Base-by-base conservation (phyloP, 805 yeast genomes). In the Metschnikowia corniflorae region DNA sequence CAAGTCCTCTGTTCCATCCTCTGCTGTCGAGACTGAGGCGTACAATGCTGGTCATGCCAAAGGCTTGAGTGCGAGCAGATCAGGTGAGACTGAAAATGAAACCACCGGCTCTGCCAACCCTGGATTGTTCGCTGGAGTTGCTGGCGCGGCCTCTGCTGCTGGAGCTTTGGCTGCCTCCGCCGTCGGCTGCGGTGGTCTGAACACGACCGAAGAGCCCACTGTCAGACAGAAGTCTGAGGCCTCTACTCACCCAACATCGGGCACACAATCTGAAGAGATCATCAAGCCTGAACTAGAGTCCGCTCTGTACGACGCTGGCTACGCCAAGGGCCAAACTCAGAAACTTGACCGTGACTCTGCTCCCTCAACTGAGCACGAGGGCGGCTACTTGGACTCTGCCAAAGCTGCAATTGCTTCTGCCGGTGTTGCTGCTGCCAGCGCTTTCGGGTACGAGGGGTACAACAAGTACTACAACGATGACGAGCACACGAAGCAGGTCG, bases 381-480 rank as follows among this genome's bases (percentile, higher is more conserved):
- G 31, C 3, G 44, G 48, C 3, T 30, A 26, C 26, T 34, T 44
- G 30, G 49, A 32, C 25, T 37, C 49, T 4, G 42, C 49, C 5
- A 45, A 45, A 32, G 40, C 33, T 2, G 47, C 47, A 12, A 38
- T 50, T 26, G 51, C 51, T 4, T 45, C 55, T n/a, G 51, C 44
- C 13, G 54, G 52, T 8, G 55, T 47, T 26, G 46, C 42, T 6
- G 52, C 55, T n/a, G 53, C 54, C 20, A 43, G 47, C 5, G 49
- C 51, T 15, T 42, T 50, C 15, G 54, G 54, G 6, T 48, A 39
- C 32, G 53, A 43, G n/a, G 47, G 43, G 12, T 45, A 45, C 49
- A 40, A 43, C 35, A 35, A 37, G 25, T 43, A 39, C 36, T 31
- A 49, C 29, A 36, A 44, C 28, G 29, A 35, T 16, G 29, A 37